These are phyloP conservation scores for Aspergillus melleus DNA, from an alignment of 2,329 filamentous ascomycete species.

Conservation along the genomic window DNA sequence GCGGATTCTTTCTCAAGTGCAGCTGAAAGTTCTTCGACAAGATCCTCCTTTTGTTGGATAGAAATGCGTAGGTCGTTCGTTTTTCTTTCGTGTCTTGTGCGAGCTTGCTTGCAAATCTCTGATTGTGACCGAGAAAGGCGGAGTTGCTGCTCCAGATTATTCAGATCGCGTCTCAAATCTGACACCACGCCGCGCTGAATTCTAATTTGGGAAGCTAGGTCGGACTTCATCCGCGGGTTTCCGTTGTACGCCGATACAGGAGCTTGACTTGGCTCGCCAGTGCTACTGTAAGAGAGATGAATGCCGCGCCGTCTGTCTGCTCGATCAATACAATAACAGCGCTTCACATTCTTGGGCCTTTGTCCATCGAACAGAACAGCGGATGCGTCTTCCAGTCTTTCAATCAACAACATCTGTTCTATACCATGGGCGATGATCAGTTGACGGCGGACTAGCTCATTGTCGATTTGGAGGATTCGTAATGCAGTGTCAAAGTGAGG, in stretches of 20 bases:
- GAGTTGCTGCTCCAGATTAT: slow-evolving; percentile 52
- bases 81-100: slow-evolving; percentile 52
- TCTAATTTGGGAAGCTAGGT: slow-evolving; percentile 67
- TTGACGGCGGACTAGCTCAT: slow-evolving; percentile 73
- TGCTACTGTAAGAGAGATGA: slow-evolving; percentile 55
- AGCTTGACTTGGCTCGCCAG: slow-evolving; percentile 51
- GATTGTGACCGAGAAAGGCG: slow-evolving; percentile 50
- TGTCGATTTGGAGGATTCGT: slow-evolving; percentile 75
- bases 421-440: slow-evolving; percentile 80
- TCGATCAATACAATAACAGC: slow-evolving; percentile 64
- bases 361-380: slow-evolving; percentile 65
- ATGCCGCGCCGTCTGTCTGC: slow-evolving; percentile 64
- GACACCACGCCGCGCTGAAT: slow-evolving; percentile 50
- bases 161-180: slow-evolving; percentile 58
- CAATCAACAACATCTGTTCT: slow-evolving; percentile 80
- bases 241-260: slow-evolving; percentile 56
- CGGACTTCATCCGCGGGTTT: slow-evolving; percentile 74
- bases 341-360: slow-evolving; percentile 68
- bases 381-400: slow-evolving; percentile 65
- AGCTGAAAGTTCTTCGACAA: slow-evolving; percentile 66
- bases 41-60: slow-evolving; percentile 61
- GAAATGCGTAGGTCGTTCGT: slow-evolving; percentile 54
- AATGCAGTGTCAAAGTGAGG: slow-evolving; percentile 72
- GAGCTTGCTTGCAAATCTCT: slow-evolving; percentile 50
- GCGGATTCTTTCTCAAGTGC: slow-evolving; percentile 59